Conservation (phyloP, 768 basidiomycete genomes). For the Exidia glandulosa region DNA sequence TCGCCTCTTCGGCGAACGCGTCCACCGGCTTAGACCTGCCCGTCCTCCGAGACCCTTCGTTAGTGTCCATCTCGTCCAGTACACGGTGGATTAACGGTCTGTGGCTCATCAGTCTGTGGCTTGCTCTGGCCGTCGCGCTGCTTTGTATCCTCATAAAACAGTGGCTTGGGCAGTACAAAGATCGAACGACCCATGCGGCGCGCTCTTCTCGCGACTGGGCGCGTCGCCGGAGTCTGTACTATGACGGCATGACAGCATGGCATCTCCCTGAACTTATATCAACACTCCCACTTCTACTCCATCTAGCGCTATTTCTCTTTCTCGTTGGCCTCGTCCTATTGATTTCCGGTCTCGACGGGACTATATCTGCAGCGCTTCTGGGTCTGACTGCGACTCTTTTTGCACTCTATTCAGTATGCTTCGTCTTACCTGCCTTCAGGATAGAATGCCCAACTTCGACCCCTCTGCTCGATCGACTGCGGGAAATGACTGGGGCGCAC, state of each 20-base stretch:
- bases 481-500: too few species aligned
- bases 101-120: constrained; percentile 1
- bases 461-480: constrained; percentile 24
- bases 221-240: neutral
- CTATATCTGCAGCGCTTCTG: neutral
- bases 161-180: neutral
- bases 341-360: neutral
- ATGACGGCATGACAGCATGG: neutral
- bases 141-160: neutral
- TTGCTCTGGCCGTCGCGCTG: constrained; percentile 1
- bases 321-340: constrained; percentile 1
- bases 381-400: neutral
- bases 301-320: constrained; percentile 2
- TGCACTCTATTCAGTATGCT: constrained; percentile 22
- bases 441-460: constrained; percentile 42
- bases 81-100: neutral
- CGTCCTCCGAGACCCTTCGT: neutral
- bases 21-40: too few species aligned
- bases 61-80: neutral
- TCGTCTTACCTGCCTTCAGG: constrained; percentile 40
- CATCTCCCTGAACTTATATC: neutral
- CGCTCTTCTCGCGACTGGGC: neutral
- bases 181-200: neutral
- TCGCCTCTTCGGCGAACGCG: neutral
- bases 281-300: neutral